phyloP scores from a whole-genome alignment of 768 basidiomycete genomes.

The Kwoniella sp. region DNA sequence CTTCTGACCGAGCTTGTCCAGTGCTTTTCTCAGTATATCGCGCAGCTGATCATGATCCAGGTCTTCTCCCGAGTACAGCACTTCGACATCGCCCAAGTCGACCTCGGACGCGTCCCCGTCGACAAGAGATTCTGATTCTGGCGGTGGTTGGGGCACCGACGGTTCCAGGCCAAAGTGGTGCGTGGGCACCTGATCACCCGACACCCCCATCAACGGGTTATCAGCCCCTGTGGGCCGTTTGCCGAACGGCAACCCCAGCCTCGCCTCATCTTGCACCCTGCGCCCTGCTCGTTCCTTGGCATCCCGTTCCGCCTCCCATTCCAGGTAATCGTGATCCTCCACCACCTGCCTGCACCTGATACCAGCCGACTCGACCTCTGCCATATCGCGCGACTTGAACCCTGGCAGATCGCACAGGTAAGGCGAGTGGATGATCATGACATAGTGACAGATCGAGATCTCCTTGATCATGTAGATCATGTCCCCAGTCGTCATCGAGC shows the following conservation, averaged over 20 bases:
- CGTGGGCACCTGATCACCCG: not conserved
- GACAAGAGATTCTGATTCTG: too few species aligned
- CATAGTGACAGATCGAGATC: conserved; percentile 87
- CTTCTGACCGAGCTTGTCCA: conserved; percentile 11
- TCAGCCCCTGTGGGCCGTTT: conserved; percentile 10
- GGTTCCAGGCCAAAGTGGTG: too few species aligned
- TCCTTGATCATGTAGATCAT: conserved; percentile 87
- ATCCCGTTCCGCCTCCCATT: conserved; percentile 17
- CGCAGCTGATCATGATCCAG: conserved; percentile 7
- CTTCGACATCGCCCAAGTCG: not conserved
- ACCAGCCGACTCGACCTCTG: conserved; percentile 21
- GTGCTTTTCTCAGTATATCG: conserved; percentile 16
- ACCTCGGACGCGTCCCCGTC: too few species aligned
- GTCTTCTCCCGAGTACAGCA: conserved; percentile 7
- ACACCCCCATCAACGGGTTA: too few species aligned
- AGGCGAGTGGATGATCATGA: conserved; percentile 89
- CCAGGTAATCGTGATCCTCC: conserved; percentile 27
- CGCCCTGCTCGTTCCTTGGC: not conserved
- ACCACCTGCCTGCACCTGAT: conserved; percentile 42
- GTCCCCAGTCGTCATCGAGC: conserved; percentile 90
- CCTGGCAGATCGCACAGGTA: conserved; percentile 89
- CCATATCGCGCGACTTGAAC: conserved; percentile 57
- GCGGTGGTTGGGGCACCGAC: too few species aligned
- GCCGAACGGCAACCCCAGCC: conserved; percentile 3
- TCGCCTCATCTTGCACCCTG: not conserved